Evolutionary conservation across 1,284 basidiomycete genomes (phyloP).

Genomic region (Ustilago loliicola): DNA sequence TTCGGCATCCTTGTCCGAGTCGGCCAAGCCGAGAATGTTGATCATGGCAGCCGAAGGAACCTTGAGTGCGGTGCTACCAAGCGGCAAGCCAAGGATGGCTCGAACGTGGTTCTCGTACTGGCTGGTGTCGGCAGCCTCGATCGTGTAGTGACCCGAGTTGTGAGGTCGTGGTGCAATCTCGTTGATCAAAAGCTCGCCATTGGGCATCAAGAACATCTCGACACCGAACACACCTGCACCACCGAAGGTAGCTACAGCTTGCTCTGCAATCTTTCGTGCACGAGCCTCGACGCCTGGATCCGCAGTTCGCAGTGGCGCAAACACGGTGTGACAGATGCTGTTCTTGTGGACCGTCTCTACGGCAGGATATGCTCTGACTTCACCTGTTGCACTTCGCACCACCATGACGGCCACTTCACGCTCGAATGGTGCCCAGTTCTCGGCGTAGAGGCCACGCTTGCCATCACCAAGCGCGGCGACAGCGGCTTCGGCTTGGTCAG

Average conservation of each 20-base stretch:
- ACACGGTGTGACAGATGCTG: conserved; percentile 92
- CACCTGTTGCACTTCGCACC: conserved; percentile 78
- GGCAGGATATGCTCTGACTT: conserved; percentile 86
- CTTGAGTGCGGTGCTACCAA: conserved; percentile 89
- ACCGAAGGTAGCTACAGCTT: conserved; percentile 81
- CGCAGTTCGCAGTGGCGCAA: conserved; percentile 77
- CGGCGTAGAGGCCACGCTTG: conserved; percentile 80
- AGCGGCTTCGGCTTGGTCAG: conserved; percentile 76
- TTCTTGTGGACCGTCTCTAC: conserved; percentile 97
- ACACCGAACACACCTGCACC: conserved; percentile 98
- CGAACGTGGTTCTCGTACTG: conserved; percentile 99
- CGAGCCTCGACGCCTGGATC: conserved; percentile 74
- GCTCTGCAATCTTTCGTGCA: conserved; percentile 84
- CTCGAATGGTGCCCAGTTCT: conserved; percentile 90
- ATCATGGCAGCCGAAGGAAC: conserved; percentile 92
- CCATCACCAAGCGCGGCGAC: conserved; percentile 73
- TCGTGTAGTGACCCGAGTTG: conserved; percentile 99
- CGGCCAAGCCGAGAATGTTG: conserved; percentile 80
- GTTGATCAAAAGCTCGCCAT: conserved; percentile 90
- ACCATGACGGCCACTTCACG: conserved; percentile 98
- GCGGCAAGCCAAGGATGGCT: conserved; percentile 89
- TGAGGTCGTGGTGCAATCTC: conserved; percentile 99
- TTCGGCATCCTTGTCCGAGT: conserved; percentile 61
- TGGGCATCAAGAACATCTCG: conserved; percentile 93
- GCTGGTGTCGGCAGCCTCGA: conserved; percentile 94